These are phyloP conservation scores for Thalassiosira oceanica DNA, from an alignment of 352 stramenopile species.

Conservation along the genomic window DNA sequence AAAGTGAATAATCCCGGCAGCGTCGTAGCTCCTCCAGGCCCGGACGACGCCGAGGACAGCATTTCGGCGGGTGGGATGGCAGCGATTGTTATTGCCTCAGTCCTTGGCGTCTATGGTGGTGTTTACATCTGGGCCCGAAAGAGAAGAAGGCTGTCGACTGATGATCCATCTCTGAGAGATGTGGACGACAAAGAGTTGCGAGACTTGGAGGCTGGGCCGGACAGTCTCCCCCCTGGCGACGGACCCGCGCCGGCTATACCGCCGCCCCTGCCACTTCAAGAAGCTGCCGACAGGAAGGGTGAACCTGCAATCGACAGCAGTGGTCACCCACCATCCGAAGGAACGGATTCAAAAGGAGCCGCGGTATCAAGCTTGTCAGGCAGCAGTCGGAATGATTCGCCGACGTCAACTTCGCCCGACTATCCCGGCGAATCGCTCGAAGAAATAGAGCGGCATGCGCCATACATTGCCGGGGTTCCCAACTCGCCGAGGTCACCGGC, in stretches of 20 bases:
- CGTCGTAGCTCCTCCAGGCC: neutral
- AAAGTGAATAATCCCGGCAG: neutral
- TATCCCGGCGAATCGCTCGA: too few species aligned
- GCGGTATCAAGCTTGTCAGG: too few species aligned
- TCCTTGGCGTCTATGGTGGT: neutral
- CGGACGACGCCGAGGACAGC: neutral
- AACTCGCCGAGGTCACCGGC: neutral
- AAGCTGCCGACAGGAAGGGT: too few species aligned
- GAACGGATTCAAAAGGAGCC: too few species aligned
- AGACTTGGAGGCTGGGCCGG: slow-evolving; percentile 11
- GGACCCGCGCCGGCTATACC: too few species aligned
- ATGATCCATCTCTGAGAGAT: slow-evolving; percentile 24
- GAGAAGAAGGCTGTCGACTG: slow-evolving; percentile 6
- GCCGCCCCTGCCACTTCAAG: too few species aligned
- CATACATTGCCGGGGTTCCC: neutral
- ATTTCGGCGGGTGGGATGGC: slow-evolving; percentile 28
- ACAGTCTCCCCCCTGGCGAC: neutral
- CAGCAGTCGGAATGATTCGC: too few species aligned
- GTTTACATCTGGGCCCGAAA: slow-evolving; percentile 13
- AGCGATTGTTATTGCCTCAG: slow-evolving; percentile 28
- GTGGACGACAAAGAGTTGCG: slow-evolving; percentile 20
- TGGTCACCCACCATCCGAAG: too few species aligned
- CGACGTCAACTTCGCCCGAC: too few species aligned
- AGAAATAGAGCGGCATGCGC: too few species aligned
- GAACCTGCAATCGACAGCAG: too few species aligned